phyloP scores from a whole-genome alignment of 2,329 filamentous ascomycete genomes.

The Colletotrichum karsti region DNA sequence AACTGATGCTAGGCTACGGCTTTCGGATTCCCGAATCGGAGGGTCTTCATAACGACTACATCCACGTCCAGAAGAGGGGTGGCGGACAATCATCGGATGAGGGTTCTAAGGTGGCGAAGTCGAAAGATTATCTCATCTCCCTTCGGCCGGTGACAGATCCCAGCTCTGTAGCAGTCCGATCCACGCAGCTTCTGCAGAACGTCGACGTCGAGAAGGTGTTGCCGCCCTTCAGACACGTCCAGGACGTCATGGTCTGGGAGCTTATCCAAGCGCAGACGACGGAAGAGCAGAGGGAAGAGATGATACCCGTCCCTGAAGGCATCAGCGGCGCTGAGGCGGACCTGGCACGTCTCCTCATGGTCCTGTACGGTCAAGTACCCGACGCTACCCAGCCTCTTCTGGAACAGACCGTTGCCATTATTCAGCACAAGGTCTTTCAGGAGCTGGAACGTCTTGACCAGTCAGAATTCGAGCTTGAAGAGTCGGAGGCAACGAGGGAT shows the following conservation, averaged over 20 bases:
- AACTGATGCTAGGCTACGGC: slow-evolving; percentile 71
- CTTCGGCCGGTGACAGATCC: slow-evolving; percentile 55
- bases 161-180: slow-evolving; percentile 56
- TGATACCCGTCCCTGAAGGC: slow-evolving; percentile 35
- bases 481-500: slow-evolving; percentile 51
- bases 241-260: slow-evolving; percentile 62
- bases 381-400: slow-evolving; percentile 38
- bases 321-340: slow-evolving; percentile 31
- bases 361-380: slow-evolving; percentile 41
- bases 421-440: slow-evolving; percentile 52
- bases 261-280: slow-evolving; percentile 50
- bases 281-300: slow-evolving; percentile 37
- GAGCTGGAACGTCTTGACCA: slow-evolving; percentile 55
- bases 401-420: slow-evolving; percentile 47
- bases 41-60: slow-evolving; percentile 66
- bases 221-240: slow-evolving; percentile 57
- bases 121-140: slow-evolving; percentile 60
- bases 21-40: slow-evolving; percentile 62
- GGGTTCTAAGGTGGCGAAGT: slow-evolving; percentile 29
- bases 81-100: slow-evolving; percentile 32
- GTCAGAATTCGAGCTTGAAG: slow-evolving; percentile 53
- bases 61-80: slow-evolving; percentile 61
- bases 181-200: slow-evolving; percentile 45
- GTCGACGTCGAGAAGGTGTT: slow-evolving; percentile 36
- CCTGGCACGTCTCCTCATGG: slow-evolving; percentile 32